Base-by-base conservation (phyloP, 495 filamentous ascomycete species). In the Penicillium paxilli region DNA sequence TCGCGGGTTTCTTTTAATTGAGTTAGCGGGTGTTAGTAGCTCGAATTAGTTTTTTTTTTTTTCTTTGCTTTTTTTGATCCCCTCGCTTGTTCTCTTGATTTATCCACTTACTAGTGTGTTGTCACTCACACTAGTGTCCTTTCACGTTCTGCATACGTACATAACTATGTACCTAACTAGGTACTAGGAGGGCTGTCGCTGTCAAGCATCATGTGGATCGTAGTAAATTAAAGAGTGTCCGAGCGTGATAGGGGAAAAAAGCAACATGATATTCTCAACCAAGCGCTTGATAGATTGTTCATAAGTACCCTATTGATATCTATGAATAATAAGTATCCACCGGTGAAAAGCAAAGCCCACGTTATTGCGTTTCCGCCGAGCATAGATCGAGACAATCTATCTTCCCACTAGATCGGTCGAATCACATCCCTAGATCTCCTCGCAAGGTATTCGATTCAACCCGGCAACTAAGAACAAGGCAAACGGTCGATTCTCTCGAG, bases 211-310 rank as follows among this genome's bases (percentile, higher is more conserved):
- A n/a, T n/a, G n/a, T n/a, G n/a, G n/a, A n/a, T n/a, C n/a, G n/a
- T n/a, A n/a, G n/a, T n/a, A n/a, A n/a, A n/a, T n/a, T n/a, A n/a
- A n/a, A n/a, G n/a, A n/a, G n/a, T n/a, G n/a, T n/a, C n/a, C n/a
- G n/a, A n/a, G n/a, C n/a, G n/a, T n/a, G n/a, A 28, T 47, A n/a
- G 16, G 23, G 10, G 26, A 2, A 32, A 10, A 37, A 37, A 12
- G 17, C 9, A 16, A n/a, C 17, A 26, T 21, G 24, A 33, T 19
- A 19, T 14, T 49, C 22, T 32, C 12, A 17, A 59, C 25, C 47
- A 55, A 49, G 58, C 30, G 48, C 56, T 52, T 41, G 53, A 47
- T 57, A 50, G 30, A 60, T 60, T 60, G 45, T 57, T 60, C 57
- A 38, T n/a, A 19, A 19, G 17, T 16, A 12, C n/a, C 5, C 10